These are phyloP conservation scores for Geranium brycei DNA, from an alignment of 345 rosid genomes.

Conservation along the genomic window DNA sequence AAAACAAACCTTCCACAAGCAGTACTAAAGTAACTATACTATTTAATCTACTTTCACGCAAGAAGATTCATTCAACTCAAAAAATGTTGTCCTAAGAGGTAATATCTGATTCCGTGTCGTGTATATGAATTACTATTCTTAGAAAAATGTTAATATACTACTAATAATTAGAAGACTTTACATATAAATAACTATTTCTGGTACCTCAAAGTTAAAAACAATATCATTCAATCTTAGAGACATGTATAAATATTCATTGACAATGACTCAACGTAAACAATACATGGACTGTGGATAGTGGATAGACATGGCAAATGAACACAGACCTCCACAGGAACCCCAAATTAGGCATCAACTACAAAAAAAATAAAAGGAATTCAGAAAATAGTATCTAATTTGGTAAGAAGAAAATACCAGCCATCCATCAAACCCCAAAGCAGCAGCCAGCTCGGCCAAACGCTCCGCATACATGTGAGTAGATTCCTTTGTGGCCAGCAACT, in stretches of 20 bases:
- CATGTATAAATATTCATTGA: not conserved
- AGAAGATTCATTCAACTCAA: not conserved
- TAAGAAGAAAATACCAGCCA: constrained; percentile 53
- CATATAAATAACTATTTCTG: too few relatives aligned
- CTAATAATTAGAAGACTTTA: not conserved
- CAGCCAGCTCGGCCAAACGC: constrained; percentile 57
- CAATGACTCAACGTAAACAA: not conserved
- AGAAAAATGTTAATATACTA: not conserved
- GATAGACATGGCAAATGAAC: not conserved
- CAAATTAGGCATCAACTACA: too few relatives aligned
- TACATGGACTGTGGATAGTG: not conserved
- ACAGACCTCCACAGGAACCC: not conserved
- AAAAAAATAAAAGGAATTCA: too few relatives aligned
- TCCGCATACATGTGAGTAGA: constrained; percentile 61
- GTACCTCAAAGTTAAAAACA: too few relatives aligned
- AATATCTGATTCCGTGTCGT: not conserved
- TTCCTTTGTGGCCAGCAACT: constrained; percentile 53
- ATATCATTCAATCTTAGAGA: not conserved
- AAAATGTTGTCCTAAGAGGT: not conserved
- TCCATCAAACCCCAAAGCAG: constrained; percentile 65
- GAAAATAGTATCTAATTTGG: not conserved
- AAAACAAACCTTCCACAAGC: not conserved
- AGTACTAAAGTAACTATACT: not conserved
- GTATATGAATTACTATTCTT: not conserved
- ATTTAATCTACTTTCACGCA: not conserved